phyloP scores from a whole-genome alignment of 352 stramenopile genomes.

The Pythium rishiriense region DNA sequence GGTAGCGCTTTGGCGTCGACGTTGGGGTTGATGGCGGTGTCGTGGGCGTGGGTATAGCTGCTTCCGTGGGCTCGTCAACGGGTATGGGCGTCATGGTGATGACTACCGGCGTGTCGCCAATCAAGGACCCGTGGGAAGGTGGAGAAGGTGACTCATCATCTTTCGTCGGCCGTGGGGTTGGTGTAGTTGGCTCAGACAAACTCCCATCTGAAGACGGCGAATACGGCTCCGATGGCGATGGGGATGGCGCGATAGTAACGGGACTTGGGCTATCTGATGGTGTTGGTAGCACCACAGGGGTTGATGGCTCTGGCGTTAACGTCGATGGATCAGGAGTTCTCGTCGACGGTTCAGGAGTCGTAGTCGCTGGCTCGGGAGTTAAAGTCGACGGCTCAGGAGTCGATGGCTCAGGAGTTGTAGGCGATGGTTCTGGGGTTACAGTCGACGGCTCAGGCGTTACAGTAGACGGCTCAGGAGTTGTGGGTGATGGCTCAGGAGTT shows the following conservation, averaged over 20 bases:
- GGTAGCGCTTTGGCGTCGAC: constrained; percentile 9
- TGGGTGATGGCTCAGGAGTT: too few species aligned
- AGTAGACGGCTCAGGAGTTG: too few species aligned
- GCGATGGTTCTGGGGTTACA: too few species aligned
- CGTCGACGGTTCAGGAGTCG: too few species aligned
- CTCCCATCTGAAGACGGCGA: constrained; percentile 3
- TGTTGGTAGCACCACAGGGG: background rate
- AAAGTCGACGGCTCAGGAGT: too few species aligned
- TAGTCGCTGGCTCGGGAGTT: too few species aligned
- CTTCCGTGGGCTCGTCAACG: background rate
- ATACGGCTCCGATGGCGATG: background rate
- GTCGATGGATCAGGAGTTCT: too few species aligned
- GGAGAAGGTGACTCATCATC: background rate
- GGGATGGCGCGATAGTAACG: background rate
- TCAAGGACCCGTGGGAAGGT: background rate
- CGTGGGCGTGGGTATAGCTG: background rate
- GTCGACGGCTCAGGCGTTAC: too few species aligned
- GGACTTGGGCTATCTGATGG: background rate
- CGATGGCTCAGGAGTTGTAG: too few species aligned
- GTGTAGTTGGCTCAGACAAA: background rate
- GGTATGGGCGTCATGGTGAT: background rate
- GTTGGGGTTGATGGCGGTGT: background rate
- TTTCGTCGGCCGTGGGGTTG: background rate
- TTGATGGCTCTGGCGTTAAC: too few species aligned
- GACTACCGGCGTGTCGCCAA: background rate